Percentiles rank a stretch among this genome's conserved stretches.
These are phyloP conservation scores for Syzygium aromaticum DNA, from an alignment of 345 rosid genomes.

Conservation along the genomic window DNA sequence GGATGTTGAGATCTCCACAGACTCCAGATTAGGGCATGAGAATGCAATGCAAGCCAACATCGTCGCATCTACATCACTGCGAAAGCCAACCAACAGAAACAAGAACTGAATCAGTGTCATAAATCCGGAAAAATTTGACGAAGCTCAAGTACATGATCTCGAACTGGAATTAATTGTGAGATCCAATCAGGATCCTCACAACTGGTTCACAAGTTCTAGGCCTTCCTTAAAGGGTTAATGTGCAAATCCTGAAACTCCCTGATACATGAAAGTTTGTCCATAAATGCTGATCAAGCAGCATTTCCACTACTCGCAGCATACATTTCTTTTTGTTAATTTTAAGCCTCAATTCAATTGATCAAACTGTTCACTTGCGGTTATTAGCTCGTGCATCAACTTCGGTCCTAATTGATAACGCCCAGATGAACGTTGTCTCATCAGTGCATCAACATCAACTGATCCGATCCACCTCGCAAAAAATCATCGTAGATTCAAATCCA, in stretches of 20 bases:
- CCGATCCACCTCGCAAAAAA: neutral
- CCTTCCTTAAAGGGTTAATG: neutral
- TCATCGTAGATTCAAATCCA: constrained; percentile 27
- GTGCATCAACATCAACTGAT: neutral
- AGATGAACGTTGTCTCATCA: neutral
- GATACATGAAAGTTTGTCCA: neutral
- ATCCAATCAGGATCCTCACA: neutral
- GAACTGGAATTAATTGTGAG: neutral
- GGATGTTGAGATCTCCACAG: constrained; percentile 58
- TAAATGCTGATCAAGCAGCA: neutral
- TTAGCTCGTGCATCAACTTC: neutral
- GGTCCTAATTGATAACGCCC: neutral
- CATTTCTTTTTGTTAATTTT: neutral
- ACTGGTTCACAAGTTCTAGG: neutral
- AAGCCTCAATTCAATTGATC: neutral
- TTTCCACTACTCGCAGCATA: neutral
- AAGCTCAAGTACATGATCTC: neutral
- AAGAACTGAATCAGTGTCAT: neutral
- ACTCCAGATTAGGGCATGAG: constrained; percentile 85
- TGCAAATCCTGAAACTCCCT: neutral
- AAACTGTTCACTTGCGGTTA: neutral
- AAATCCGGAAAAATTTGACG: neutral
- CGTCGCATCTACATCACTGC: constrained; percentile 87
- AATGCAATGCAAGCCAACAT: constrained; percentile 93
- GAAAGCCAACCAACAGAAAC: constrained; percentile 1